These are phyloP conservation scores for Chlamydomonas sp. DNA, from an alignment of 139 green algal genomes.

Conservation along the genomic window DNA sequence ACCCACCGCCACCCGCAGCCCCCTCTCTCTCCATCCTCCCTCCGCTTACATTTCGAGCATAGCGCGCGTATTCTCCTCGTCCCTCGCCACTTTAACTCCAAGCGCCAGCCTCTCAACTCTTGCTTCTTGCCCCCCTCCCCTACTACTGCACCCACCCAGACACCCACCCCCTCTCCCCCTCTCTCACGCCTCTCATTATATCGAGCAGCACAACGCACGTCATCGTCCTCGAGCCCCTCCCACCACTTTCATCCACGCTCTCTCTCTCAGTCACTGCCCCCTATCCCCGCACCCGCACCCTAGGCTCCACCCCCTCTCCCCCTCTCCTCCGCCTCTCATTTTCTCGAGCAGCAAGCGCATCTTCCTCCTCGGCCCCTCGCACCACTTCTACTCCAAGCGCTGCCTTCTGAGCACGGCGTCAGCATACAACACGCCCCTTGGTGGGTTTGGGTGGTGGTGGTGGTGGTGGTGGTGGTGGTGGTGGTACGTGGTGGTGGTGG, in stretches of 20 bases:
- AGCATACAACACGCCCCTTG: constrained; percentile 78
- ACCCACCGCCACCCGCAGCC: too few species aligned
- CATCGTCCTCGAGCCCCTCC: background rate
- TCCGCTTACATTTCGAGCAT: too few species aligned
- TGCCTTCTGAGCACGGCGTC: constrained; percentile 62
- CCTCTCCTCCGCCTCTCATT: too few species aligned
- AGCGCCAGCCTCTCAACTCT: constrained; percentile 63
- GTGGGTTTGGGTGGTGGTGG: constrained; percentile 24
- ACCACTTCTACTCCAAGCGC: constrained; percentile 73
- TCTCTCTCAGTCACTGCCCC: background rate
- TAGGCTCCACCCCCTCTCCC: too few species aligned
- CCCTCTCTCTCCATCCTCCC: too few species aligned
- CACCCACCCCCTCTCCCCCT: background rate
- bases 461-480: too few species aligned
- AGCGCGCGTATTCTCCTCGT: constrained; percentile 83
- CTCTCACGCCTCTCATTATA: background rate
- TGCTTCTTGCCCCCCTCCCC: background rate
- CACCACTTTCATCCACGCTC: too few species aligned
- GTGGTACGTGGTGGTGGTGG: background rate
- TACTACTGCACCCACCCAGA: too few species aligned
- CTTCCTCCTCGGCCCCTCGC: constrained; percentile 83
- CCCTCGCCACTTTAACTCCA: constrained; percentile 79
- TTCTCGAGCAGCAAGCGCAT: too few species aligned
- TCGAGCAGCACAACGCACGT: constrained; percentile 14
- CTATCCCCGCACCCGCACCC: background rate